Evolutionary conservation across 2,329 filamentous ascomycete species (phyloP).

Genomic region (Hymenoscyphus occultus): DNA sequence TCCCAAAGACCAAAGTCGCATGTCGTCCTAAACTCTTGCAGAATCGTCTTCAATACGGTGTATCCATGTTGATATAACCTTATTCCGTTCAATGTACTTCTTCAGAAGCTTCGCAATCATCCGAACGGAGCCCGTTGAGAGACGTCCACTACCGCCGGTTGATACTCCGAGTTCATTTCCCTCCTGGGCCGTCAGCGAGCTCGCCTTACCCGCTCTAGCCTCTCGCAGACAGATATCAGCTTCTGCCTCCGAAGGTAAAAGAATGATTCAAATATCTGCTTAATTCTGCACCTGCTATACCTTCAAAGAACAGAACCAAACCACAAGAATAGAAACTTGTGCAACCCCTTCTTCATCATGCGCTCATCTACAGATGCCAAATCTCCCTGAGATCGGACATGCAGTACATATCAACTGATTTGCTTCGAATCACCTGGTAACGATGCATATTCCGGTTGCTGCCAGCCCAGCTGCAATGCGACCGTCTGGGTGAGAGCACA

Average conservation of each 20-base stretch:
- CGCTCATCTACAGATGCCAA: background rate
- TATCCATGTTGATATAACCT: background rate
- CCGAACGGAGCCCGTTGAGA: background rate
- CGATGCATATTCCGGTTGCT: background rate
- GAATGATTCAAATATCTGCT: background rate
- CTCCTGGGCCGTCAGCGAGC: slow-evolving; percentile 1
- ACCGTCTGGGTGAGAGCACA: background rate
- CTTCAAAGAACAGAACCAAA: background rate
- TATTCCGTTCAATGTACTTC: background rate
- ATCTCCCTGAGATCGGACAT: slow-evolving; percentile 2
- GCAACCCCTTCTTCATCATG: slow-evolving; percentile 3
- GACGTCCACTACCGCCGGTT: background rate
- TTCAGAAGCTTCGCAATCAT: no score
- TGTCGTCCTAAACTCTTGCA: background rate
- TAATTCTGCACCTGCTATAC: background rate
- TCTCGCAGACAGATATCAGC: background rate
- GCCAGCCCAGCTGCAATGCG: background rate
- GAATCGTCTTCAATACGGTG: background rate
- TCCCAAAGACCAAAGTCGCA: background rate
- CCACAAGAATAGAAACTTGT: slow-evolving; percentile 1
- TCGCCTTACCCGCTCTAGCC: background rate
- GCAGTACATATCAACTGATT: background rate
- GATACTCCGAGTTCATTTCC: background rate
- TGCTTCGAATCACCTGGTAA: background rate
- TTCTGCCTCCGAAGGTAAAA: background rate